Conservation (phyloP, 2,329 filamentous ascomycete genomes). For the Botrytis medusae region DNA sequence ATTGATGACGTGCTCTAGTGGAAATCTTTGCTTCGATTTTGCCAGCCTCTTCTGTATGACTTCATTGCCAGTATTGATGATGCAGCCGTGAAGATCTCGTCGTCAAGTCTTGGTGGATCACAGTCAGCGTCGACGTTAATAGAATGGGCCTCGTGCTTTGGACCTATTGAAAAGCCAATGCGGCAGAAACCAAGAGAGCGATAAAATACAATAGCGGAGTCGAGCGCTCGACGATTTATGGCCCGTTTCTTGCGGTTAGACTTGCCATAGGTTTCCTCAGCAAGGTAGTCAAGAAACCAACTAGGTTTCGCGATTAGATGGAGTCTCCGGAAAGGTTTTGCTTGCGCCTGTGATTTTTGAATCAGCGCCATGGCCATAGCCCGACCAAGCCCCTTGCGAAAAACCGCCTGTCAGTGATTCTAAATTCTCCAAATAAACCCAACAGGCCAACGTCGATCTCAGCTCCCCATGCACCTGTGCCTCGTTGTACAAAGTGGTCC, state of each 20-base stretch:
- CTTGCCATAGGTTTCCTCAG: background rate
- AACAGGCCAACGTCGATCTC: background rate
- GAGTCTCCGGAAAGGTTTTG: background rate
- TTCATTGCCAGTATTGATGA: background rate
- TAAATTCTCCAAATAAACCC: background rate
- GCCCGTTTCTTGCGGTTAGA: background rate
- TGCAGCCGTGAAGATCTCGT: background rate
- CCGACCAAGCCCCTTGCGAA: background rate
- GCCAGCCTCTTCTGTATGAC: background rate
- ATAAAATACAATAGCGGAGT: background rate
- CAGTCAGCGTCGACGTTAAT: slow-evolving; percentile 31
- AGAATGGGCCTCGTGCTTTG: slow-evolving; percentile 32
- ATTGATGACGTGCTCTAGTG: background rate
- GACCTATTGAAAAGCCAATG: slow-evolving; percentile 37
- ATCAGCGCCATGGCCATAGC: background rate
- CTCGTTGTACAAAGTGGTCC: background rate
- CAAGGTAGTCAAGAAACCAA: background rate
- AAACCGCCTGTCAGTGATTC: background rate
- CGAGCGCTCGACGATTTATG: background rate
- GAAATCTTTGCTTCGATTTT: background rate
- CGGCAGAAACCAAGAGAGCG: slow-evolving; percentile 39
- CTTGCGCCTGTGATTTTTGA: background rate
- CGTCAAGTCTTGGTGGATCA: slow-evolving; percentile 23
- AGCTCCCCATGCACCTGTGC: background rate
- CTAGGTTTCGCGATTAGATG: background rate